Percentiles rank a stretch among this genome's conserved stretches.
These are phyloP conservation scores for Eucommia ulmoides DNA, from an alignment of 257 asterid species.

Conservation along the genomic window DNA sequence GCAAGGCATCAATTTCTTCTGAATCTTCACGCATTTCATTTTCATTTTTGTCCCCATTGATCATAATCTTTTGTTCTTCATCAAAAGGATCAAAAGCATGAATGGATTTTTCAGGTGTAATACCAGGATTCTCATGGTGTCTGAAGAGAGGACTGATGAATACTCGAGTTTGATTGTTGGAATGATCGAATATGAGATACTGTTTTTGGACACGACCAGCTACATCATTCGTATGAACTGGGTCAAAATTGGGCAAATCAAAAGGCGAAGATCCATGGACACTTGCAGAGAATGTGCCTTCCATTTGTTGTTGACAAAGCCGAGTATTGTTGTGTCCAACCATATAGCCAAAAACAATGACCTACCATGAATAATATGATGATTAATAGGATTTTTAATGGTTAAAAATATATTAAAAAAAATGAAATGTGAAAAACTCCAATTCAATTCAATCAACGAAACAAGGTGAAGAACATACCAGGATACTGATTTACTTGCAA, in stretches of 20 bases:
- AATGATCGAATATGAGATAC: conserved; percentile 60
- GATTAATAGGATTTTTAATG: no score
- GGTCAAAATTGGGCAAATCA: conserved; percentile 17
- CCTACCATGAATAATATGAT: no score
- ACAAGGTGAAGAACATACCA: conserved; percentile 33
- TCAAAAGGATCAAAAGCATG: conserved; percentile 12
- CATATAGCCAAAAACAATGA: conserved; percentile 42
- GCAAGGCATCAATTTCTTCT: conserved; percentile 66
- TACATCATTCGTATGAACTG: conserved; percentile 18
- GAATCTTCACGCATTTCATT: conserved; percentile 50
- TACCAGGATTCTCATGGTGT: conserved; percentile 16
- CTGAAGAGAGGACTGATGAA: conserved; percentile 30
- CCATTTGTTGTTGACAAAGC: conserved; percentile 26
- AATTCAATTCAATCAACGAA: conserved; percentile 6
- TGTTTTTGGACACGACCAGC: conserved; percentile 26
- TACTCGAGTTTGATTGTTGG: conserved; percentile 45
- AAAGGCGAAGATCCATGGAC: conserved; percentile 19
- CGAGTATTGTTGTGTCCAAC: conserved; percentile 33
- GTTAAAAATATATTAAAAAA: no score
- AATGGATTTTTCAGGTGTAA: conserved; percentile 16
- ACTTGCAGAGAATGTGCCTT: conserved; percentile 17
- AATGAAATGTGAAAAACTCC: no score
- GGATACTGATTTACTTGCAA: conserved; percentile 15
- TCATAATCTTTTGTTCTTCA: conserved; percentile 14
- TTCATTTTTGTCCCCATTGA: conserved; percentile 15